Evolutionary conservation across 2,329 filamentous ascomycete genomes (phyloP).

Genomic region (Penicillium sumatraense): DNA sequence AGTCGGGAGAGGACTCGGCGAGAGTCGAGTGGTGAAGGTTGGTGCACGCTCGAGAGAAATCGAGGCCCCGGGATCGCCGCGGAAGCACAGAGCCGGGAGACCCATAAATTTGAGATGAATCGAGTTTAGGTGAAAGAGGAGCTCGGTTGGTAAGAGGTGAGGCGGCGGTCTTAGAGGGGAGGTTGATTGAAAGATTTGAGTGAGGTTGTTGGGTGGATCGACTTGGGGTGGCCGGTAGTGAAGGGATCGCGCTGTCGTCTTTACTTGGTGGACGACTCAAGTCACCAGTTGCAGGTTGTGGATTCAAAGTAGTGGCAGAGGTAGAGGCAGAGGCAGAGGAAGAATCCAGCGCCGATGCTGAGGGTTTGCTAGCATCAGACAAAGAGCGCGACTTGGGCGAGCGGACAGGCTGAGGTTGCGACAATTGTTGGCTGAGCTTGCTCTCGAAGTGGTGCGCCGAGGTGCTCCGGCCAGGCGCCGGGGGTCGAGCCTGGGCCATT

Average conservation of each 20-base stretch:
- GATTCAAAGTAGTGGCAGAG: conserved; percentile 50
- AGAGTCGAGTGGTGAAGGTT: conserved; percentile 95
- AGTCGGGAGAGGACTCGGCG: conserved; percentile 87
- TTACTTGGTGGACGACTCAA: conserved; percentile 61
- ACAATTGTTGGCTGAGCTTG: conserved; percentile 43
- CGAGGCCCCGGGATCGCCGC: conserved; percentile 83
- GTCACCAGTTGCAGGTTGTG: conserved; percentile 64
- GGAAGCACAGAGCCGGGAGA: conserved; percentile 88
- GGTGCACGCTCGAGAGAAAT: conserved; percentile 91
- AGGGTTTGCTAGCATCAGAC: conserved; percentile 66
- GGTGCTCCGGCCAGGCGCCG: conserved; percentile 25
- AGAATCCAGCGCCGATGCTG: too few species aligned
- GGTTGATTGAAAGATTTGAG: conserved; percentile 68
- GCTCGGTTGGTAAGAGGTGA: conserved; percentile 61
- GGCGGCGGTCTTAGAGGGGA: conserved; percentile 59
- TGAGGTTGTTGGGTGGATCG: conserved; percentile 61
- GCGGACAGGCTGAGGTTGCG: conserved; percentile 29
- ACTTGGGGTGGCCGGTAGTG: conserved; percentile 71
- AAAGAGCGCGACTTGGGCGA: conserved; percentile 65
- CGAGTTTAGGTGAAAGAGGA: conserved; percentile 83
- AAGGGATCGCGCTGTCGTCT: conserved; percentile 65
- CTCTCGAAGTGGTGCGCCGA: conserved; percentile 36
- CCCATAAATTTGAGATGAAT: conserved; percentile 81
- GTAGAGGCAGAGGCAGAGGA: neutral
- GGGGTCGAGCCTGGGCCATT: conserved; percentile 27